These are phyloP conservation scores for Aureobasidium sp. DNA, from an alignment of 2,329 filamentous ascomycete genomes.

Conservation along the genomic window DNA sequence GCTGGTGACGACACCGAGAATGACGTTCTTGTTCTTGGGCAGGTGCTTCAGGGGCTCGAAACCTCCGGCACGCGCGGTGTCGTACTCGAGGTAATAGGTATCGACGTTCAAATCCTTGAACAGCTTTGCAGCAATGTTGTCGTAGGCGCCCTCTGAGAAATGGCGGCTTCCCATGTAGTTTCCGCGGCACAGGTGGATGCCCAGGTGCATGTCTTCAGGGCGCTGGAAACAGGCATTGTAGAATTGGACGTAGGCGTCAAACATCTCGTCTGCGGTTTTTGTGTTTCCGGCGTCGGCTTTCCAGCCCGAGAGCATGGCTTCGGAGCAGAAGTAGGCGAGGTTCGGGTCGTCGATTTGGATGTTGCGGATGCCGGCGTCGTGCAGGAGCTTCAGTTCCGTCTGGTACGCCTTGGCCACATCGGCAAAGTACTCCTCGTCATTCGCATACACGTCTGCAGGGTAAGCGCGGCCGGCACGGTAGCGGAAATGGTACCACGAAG, in stretches of 20 bases:
- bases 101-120: constrained; percentile 26
- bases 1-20: constrained; percentile 34
- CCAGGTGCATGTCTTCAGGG: constrained; percentile 60
- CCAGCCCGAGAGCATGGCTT: constrained; percentile 60
- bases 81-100: constrained; percentile 32
- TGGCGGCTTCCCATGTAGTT: constrained; percentile 35
- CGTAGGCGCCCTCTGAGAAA: constrained; percentile 32
- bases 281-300: constrained; percentile 55
- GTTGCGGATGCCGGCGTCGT: constrained; percentile 32
- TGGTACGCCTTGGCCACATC: constrained; percentile 34
- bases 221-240: constrained; percentile 62
- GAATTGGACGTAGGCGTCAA: constrained; percentile 63
- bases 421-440: constrained; percentile 34
- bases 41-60: constrained; percentile 33
- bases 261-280: constrained; percentile 55
- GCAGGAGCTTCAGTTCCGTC: constrained; percentile 31
- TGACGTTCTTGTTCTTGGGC: constrained; percentile 33
- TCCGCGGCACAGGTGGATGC: constrained; percentile 59
- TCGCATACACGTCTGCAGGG: constrained; percentile 32
- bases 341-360: constrained; percentile 36
- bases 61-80: constrained; percentile 34
- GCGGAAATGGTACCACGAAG: constrained; percentile 59
- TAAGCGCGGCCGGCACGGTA: constrained; percentile 40
- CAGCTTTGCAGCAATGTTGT: constrained; percentile 22
- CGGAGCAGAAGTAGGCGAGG: constrained; percentile 53